Evolutionary conservation across 2,329 filamentous ascomycete genomes (phyloP).

Genomic region (Trichoderma hamatum): DNA sequence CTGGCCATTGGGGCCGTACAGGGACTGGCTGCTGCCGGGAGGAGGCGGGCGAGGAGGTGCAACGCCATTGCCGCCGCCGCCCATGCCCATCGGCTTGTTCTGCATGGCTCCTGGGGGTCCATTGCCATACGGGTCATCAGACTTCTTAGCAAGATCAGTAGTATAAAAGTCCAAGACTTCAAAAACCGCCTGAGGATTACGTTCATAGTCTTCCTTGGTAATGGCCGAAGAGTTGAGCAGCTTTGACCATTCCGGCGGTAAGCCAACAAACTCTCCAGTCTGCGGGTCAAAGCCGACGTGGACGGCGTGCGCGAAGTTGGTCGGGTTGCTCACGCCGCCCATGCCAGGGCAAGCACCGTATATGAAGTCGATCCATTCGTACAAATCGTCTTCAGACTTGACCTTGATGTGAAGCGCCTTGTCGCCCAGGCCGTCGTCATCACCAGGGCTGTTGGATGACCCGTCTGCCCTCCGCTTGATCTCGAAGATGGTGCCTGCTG

Average conservation of each 20-base stretch:
- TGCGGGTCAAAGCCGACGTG: slow-evolving; percentile 97
- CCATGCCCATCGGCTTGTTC: slow-evolving; percentile 63
- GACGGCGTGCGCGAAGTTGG: slow-evolving; percentile 95
- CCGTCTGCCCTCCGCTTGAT: slow-evolving; percentile 77
- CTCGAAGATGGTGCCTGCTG: slow-evolving; percentile 90
- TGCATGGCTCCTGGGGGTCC: slow-evolving; percentile 58
- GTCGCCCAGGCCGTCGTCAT: slow-evolving; percentile 80
- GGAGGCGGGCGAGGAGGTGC: slow-evolving; percentile 71
- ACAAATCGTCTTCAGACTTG: slow-evolving; percentile 93
- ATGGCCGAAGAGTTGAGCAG: slow-evolving; percentile 94
- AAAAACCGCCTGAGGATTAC: slow-evolving; percentile 85
- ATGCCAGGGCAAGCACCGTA: slow-evolving; percentile 96
- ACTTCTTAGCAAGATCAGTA: slow-evolving; percentile 76
- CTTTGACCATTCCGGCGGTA: slow-evolving; percentile 97
- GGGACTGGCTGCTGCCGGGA: slow-evolving; percentile 34
- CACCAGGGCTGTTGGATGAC: slow-evolving; percentile 70
- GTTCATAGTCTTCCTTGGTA: slow-evolving; percentile 97
- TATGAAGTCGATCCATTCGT: slow-evolving; percentile 98
- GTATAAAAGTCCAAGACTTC: slow-evolving; percentile 86
- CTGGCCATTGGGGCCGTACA: slow-evolving; percentile 49
- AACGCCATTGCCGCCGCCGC: slow-evolving; percentile 59
- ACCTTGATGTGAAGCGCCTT: slow-evolving; percentile 90
- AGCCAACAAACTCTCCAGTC: slow-evolving; percentile 90
- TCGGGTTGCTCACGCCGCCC: slow-evolving; percentile 97
- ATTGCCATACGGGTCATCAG: slow-evolving; percentile 70